A percentile compares a stretch with the other conserved stretches of the same genome.
phyloP scores from a whole-genome alignment of 2,329 filamentous ascomycete species.

The Claviceps sp. region DNA sequence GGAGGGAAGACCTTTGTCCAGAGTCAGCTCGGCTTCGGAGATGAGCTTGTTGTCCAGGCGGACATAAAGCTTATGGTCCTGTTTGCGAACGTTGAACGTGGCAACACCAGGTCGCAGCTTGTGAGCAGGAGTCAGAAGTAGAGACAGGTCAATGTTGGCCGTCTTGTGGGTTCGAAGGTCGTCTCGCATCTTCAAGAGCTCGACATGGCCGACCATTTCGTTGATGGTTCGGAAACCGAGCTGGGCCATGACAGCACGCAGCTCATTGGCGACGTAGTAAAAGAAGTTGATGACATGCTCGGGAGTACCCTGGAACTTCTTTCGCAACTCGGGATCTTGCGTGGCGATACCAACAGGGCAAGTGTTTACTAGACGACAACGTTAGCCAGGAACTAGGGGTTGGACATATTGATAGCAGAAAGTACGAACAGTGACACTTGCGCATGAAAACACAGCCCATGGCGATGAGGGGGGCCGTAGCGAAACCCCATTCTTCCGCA shows the following conservation, averaged over 20 bases:
- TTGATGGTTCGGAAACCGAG: conserved; percentile 91
- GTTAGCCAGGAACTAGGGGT: neutral
- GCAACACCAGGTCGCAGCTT: conserved; percentile 87
- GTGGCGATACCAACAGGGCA: conserved; percentile 91
- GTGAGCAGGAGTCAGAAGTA: conserved; percentile 91
- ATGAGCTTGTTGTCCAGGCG: conserved; percentile 96
- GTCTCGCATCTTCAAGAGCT: conserved; percentile 74
- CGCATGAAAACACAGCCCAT: conserved; percentile 97
- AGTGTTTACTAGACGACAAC: conserved; percentile 39
- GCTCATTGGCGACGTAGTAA: conserved; percentile 93
- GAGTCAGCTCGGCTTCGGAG: conserved; percentile 82
- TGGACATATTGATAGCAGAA: too few species aligned
- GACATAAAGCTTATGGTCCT: conserved; percentile 86
- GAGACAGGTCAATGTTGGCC: conserved; percentile 80
- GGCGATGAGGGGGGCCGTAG: conserved; percentile 84
- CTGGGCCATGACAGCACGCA: conserved; percentile 92
- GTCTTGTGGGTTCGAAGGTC: conserved; percentile 83
- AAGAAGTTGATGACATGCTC: conserved; percentile 99
- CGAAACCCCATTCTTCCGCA: conserved; percentile 97
- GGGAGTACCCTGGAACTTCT: conserved; percentile 86
- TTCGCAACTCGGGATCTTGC: conserved; percentile 83
- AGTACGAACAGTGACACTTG: conserved; percentile 42
- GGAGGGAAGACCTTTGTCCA: conserved; percentile 87
- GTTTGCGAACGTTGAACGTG: conserved; percentile 95
- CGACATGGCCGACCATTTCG: conserved; percentile 92